Evolutionary conservation across 1,139 yeast species (phyloP), one percentile per base, ranked within the genome.

Genomic region (Candida dubliniensis): DNA sequence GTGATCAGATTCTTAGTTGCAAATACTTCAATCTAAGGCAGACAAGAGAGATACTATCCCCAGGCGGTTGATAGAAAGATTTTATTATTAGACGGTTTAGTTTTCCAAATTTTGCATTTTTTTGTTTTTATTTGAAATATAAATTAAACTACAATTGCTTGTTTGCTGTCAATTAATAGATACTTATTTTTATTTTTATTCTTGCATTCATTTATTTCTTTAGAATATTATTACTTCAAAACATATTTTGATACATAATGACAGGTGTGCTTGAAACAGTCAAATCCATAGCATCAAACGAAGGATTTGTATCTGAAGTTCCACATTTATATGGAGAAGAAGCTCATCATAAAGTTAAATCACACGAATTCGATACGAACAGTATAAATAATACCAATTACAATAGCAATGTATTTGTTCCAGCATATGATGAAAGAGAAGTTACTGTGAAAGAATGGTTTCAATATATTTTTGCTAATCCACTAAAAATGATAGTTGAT

Each of bases 361-460:
- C 56, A 9, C 56, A 52, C 36, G 56, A 51, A 12, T 47, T 48
- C 27, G 35, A 44, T 35, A 34, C 43, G 18, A 40, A 37, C 15
- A 34, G 31, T 14, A 14, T 29, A 11, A 29, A 32, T 25, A 29
- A 15, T 31, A 27, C 37, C 26, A 32, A 18, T 14, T 32, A 37
- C 11, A 41, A 40, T 14, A 40, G 41, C 14, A 46, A 18, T 18
- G 23, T 43, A 29, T 55, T 54, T 12, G 69, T 74, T 14, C 74
- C 76, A 1, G 74, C 65, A 50, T 79, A 66, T 50, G 49, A 61
- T 39, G 79, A 77, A 56, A 57, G 58, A 8, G 65, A 68, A 4
- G 76, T 78, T 2, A 69, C 71, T 2, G 76, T 74, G 9, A 42
- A 64, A n/a, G 81, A 74, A 40, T 82, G 79, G 71, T 62, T 66